phyloP scores from a whole-genome alignment of 345 rosid genomes.

The Acer yangbiense region DNA sequence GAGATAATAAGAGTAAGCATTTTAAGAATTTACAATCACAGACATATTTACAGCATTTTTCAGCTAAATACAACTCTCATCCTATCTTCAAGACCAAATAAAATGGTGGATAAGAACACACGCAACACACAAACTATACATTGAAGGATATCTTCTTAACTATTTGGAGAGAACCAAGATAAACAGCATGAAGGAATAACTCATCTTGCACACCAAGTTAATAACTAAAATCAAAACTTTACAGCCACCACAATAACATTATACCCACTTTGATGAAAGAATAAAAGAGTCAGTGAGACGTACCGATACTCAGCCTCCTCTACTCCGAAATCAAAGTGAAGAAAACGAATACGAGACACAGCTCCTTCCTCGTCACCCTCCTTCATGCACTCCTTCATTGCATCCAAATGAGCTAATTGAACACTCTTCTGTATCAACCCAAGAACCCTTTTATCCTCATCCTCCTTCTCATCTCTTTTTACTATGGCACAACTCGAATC shows the following conservation, averaged over 20 bases:
- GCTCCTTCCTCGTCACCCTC: slow-evolving; percentile 61
- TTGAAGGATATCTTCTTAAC: not conserved
- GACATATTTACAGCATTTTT: not conserved
- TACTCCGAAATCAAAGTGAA: slow-evolving; percentile 67
- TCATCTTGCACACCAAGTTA: not conserved
- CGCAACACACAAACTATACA: not conserved
- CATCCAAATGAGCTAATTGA: slow-evolving; percentile 80
- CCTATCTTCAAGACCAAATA: slow-evolving; percentile 2
- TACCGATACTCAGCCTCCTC: slow-evolving; percentile 75
- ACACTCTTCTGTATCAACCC: slow-evolving; percentile 53
- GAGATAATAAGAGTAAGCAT: not conserved
- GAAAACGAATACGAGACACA: slow-evolving; percentile 58
- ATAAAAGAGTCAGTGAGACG: slow-evolving; percentile 13
- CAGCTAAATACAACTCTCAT: not conserved
- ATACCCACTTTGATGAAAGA: not conserved
- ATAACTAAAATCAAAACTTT: not conserved
- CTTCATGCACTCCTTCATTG: slow-evolving; percentile 45
- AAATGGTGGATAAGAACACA: not conserved
- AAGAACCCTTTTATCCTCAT: slow-evolving; percentile 53
- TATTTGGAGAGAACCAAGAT: not conserved
- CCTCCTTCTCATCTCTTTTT: slow-evolving; percentile 40
- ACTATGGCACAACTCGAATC: slow-evolving; percentile 48
- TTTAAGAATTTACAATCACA: not conserved
- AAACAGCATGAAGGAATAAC: not conserved
- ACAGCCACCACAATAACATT: not conserved